These are phyloP conservation scores for Knufia petricola DNA, from an alignment of 2,329 filamentous ascomycete species.

Conservation along the genomic window DNA sequence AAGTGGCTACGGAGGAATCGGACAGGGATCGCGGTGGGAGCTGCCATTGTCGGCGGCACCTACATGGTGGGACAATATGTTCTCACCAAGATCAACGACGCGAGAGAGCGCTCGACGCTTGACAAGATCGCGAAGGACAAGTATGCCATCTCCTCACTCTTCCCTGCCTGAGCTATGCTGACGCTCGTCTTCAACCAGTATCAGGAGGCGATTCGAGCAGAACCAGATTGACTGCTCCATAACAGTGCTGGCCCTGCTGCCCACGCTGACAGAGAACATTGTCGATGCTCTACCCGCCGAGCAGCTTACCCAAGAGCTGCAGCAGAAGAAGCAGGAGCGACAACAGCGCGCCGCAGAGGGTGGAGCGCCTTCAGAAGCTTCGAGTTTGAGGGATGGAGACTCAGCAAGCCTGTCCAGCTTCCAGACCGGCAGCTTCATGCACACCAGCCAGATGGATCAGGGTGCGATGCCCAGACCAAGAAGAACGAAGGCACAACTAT, in stretches of 20 bases:
- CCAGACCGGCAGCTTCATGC: conserved; percentile 72
- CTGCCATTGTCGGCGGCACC: conserved; percentile 76
- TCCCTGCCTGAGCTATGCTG: conserved; percentile 9
- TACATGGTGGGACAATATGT: conserved; percentile 93
- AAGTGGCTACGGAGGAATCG: conserved; percentile 90
- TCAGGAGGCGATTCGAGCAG: conserved; percentile 92
- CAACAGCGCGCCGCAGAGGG: conserved; percentile 31
- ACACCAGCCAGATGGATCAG: conserved; percentile 62
- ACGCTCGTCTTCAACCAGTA: conserved; percentile 48
- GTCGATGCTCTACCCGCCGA: conserved; percentile 83
- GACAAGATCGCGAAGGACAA: conserved; percentile 96
- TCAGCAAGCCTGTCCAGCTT: conserved; percentile 64
- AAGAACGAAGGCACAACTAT: conserved; percentile 84
- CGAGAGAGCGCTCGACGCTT: conserved; percentile 90
- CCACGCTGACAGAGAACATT: conserved; percentile 83
- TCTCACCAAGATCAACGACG: conserved; percentile 79
- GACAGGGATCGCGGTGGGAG: conserved; percentile 77
- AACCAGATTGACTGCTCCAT: conserved; percentile 99
- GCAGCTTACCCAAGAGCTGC: conserved; percentile 82
- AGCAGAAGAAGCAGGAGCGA: conserved; percentile 78
- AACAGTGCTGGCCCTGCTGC: conserved; percentile 89
- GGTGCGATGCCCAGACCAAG: conserved; percentile 37
- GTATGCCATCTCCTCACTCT: conserved; percentile 44
- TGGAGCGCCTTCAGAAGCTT: conserved; percentile 47
- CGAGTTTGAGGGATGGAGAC: conserved; percentile 76